phyloP scores from a whole-genome alignment of 2,329 filamentous ascomycete genomes.

The Monilinia laxa region DNA sequence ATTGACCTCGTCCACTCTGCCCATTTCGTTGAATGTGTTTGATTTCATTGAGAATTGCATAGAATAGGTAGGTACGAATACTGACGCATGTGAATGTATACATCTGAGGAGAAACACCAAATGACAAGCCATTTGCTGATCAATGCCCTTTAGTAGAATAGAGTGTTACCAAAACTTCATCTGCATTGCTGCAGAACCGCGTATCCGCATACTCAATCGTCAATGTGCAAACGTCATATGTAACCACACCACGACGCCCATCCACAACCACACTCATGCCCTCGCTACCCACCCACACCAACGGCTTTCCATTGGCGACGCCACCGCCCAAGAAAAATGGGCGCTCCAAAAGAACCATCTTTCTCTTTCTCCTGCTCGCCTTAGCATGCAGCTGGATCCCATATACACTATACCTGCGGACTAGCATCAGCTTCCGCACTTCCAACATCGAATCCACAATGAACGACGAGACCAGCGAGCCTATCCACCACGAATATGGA shows the following conservation, averaged over 20 bases:
- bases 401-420: constrained; percentile 2
- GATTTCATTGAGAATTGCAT: neutral
- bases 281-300: constrained; percentile 1
- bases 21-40: too few relatives aligned
- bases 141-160: constrained; percentile 4
- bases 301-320: constrained; percentile 3
- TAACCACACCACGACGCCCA: constrained; percentile 2
- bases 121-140: constrained; percentile 14
- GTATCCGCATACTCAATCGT: neutral
- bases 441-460: neutral
- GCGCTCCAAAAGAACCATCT: constrained; percentile 16
- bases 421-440: neutral
- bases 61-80: neutral
- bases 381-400: constrained; percentile 17
- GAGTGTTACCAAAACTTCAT: constrained; percentile 1
- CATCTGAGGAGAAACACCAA: neutral
- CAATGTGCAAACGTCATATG: constrained; percentile 15
- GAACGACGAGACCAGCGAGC: neutral
- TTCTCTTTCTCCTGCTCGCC: constrained; percentile 15
- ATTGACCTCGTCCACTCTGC: too few relatives aligned
- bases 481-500: constrained; percentile 24
- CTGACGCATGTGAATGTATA: too few relatives aligned
- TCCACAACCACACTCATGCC: constrained; percentile 13
- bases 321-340: neutral
- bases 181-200: neutral